Evolutionary conservation across 495 filamentous ascomycete species (phyloP).

Genomic region (Lepraria neglecta): DNA sequence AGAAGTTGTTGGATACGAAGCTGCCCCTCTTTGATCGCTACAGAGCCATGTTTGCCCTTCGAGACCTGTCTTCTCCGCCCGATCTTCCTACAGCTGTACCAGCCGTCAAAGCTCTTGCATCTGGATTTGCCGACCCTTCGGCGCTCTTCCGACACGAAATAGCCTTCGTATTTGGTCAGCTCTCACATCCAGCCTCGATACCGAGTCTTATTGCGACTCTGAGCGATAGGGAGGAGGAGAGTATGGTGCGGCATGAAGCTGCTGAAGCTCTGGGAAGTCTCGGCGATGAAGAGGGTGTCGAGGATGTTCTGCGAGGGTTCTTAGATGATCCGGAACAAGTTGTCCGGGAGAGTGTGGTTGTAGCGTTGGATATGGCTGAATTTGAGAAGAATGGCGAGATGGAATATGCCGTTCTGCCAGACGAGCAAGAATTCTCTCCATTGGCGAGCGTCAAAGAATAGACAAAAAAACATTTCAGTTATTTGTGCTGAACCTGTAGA

Average conservation of each 20-base stretch:
- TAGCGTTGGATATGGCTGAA: constrained; percentile 96
- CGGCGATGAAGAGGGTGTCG: constrained; percentile 88
- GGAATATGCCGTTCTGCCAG: constrained; percentile 86
- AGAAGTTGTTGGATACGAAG: constrained; percentile 67
- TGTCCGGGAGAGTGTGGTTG: constrained; percentile 88
- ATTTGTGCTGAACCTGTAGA: constrained; percentile 52
- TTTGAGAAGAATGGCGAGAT: constrained; percentile 83
- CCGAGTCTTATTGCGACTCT: constrained; percentile 75
- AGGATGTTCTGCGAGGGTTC: constrained; percentile 75
- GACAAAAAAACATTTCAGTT: constrained; percentile 38
- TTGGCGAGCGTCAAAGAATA: constrained; percentile 19
- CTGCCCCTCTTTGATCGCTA: constrained; percentile 86
- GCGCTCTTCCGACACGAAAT: constrained; percentile 98
- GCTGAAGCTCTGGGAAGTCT: constrained; percentile 96
- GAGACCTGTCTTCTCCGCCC: constrained; percentile 87
- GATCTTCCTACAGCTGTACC: constrained; percentile 79
- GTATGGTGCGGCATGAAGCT: constrained; percentile 97
- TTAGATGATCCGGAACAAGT: constrained; percentile 85
- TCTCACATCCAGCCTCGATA: constrained; percentile 92
- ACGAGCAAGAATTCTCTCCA: constrained; percentile 32
- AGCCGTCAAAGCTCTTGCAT: constrained; percentile 78
- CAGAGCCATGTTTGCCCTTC: constrained; percentile 93
- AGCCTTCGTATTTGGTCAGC: constrained; percentile 95
- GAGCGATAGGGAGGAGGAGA: constrained; percentile 69
- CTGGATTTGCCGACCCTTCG: constrained; percentile 76